Percentiles rank a stretch among this genome's conserved stretches.
These are phyloP conservation scores for Jatropha curcas DNA, from an alignment of 345 rosid species.

Conservation along the genomic window DNA sequence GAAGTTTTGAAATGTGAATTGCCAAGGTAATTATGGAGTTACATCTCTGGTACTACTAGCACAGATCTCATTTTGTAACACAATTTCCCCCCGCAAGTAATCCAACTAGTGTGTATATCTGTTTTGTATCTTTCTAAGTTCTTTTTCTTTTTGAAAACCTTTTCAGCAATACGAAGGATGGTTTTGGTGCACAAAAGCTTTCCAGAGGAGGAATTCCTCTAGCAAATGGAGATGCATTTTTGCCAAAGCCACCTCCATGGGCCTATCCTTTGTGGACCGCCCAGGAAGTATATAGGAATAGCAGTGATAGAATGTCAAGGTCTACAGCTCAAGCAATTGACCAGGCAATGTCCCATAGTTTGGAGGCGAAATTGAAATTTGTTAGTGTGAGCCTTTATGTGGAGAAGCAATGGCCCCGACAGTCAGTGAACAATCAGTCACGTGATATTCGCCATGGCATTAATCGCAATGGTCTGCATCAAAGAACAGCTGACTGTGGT, in stretches of 20 bases:
- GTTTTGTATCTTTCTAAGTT: constrained; percentile 5
- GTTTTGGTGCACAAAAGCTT: constrained; percentile 75
- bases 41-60: neutral
- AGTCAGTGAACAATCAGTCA: constrained; percentile 22
- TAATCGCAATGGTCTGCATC: constrained; percentile 15
- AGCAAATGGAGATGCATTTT: constrained; percentile 94
- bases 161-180: constrained; percentile 67
- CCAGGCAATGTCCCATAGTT: constrained; percentile 91
- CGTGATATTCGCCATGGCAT: constrained; percentile 26
- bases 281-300: constrained; percentile 93
- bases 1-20: constrained; percentile 90
- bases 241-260: constrained; percentile 99
- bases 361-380: constrained; percentile 72
- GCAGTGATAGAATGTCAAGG: constrained; percentile 92
- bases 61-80: neutral
- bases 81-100: neutral
- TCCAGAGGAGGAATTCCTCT: constrained; percentile 97
- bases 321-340: constrained; percentile 98
- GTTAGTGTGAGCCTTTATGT: constrained; percentile 68
- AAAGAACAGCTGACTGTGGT: constrained; percentile 29
- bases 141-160: constrained; percentile 12
- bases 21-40: constrained; percentile 52
- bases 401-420: constrained; percentile 41
- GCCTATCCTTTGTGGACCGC: constrained; percentile 98
- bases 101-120: constrained; percentile 18